These are phyloP conservation scores for Lactarius sanguifluus DNA, from an alignment of 768 basidiomycete genomes.

Conservation along the genomic window DNA sequence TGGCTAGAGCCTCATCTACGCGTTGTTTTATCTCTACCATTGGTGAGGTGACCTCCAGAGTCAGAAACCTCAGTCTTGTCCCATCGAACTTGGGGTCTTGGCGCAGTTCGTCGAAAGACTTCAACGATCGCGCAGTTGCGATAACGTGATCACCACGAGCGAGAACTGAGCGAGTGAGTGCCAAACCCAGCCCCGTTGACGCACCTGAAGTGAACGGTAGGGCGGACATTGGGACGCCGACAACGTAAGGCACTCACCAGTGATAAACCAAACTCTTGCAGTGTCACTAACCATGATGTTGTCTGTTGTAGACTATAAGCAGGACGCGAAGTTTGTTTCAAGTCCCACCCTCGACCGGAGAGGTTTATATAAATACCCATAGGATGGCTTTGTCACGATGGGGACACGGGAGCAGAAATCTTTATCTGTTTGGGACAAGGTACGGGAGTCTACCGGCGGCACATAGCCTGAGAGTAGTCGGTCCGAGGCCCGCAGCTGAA, in stretches of 20 bases:
- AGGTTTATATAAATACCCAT: neutral
- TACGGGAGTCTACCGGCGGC: neutral
- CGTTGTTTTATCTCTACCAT: conserved; percentile 11
- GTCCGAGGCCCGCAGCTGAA: too few relatives aligned
- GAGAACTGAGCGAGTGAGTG: conserved; percentile 16
- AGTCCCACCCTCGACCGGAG: neutral
- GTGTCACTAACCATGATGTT: neutral
- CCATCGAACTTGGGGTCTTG: neutral
- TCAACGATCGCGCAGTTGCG: conserved; percentile 13
- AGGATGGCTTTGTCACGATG: neutral
- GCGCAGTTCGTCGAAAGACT: conserved; percentile 9
- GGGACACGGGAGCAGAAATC: neutral
- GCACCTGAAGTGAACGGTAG: conserved; percentile 5
- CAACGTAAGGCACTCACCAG: conserved; percentile 9
- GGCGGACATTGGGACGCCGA: neutral
- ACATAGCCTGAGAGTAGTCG: neutral
- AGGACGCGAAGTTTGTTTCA: neutral
- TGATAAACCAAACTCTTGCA: conserved; percentile 23
- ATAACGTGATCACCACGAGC: conserved; percentile 20
- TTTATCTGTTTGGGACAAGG: too few relatives aligned
- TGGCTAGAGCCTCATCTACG: conserved; percentile 9
- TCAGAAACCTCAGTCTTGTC: conserved; percentile 8
- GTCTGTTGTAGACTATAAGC: neutral
- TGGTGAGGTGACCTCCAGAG: conserved; percentile 17
- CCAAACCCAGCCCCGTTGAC: conserved; percentile 20